Conservation (phyloP, 2,329 filamentous ascomycete genomes). For the Plectosphaerella sp. region DNA sequence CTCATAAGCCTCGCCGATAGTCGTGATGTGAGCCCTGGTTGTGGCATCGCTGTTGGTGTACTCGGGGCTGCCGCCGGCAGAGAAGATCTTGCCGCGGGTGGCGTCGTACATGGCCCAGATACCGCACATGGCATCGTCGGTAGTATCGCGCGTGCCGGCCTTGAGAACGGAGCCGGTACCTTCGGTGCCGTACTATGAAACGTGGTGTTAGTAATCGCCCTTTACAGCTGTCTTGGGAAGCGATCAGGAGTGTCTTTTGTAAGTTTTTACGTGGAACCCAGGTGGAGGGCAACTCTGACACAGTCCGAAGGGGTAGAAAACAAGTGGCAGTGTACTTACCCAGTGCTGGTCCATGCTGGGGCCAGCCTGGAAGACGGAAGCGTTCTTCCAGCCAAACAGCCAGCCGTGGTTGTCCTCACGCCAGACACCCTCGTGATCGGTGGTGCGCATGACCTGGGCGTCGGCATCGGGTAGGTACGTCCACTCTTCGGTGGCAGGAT, state of each 20-base stretch:
- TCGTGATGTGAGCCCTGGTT: constrained; percentile 43
- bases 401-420: constrained; percentile 29
- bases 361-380: constrained; percentile 49
- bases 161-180: constrained; percentile 32
- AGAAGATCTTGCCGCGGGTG: constrained; percentile 51
- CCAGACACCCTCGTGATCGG: constrained; percentile 43
- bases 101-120: constrained; percentile 56
- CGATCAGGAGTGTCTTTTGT: too few relatives aligned
- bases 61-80: constrained; percentile 41
- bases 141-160: constrained; percentile 36
- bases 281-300: too few relatives aligned
- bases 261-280: too few relatives aligned
- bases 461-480: constrained; percentile 33
- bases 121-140: constrained; percentile 48
- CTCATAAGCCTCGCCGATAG: constrained; percentile 28
- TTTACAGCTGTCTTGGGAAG: too few relatives aligned
- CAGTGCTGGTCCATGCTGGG: constrained; percentile 52
- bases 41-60: constrained; percentile 40
- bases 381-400: constrained; percentile 38
- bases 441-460: constrained; percentile 47
- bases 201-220: too few relatives aligned
- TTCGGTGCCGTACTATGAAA: constrained; percentile 30
- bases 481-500: constrained; percentile 41
- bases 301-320: too few relatives aligned
- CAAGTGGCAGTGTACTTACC: constrained; percentile 14